phyloP scores from a whole-genome alignment of 2,329 filamentous ascomycete species.

The Claviceps maximensis region DNA sequence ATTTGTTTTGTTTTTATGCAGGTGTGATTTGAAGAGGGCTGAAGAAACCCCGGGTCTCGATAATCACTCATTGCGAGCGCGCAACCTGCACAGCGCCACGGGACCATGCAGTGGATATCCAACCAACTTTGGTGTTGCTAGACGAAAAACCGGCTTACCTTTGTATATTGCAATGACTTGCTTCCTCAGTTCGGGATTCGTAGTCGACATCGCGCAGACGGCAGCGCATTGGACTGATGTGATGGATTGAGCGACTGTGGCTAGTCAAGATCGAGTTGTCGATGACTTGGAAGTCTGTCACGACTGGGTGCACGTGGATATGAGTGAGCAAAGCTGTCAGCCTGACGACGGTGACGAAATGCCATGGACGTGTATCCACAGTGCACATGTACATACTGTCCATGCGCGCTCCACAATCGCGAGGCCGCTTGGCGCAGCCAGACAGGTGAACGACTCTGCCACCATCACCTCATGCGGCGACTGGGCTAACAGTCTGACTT shows the following conservation, averaged over 20 bases:
- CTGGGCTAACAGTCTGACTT: no score
- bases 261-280: background rate
- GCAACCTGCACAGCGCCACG: no score
- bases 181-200: slow-evolving; percentile 49
- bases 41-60: no score
- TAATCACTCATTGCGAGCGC: no score
- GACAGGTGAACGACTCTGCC: no score
- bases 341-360: background rate
- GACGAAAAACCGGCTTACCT: slow-evolving; percentile 35
- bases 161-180: slow-evolving; percentile 85
- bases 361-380: background rate
- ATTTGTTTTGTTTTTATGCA: no score
- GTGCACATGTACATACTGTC: no score
- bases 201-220: slow-evolving; percentile 12
- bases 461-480: no score
- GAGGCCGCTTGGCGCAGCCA: background rate
- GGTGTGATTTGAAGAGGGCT: background rate
- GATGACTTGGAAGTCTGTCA: background rate
- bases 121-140: background rate
- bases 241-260: background rate
- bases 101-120: no score
- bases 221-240: background rate
- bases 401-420: background rate
- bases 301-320: no score
- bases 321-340: no score